A percentile compares a stretch with the other conserved stretches of the same genome.
These are phyloP conservation scores for Colletotrichum tamarilloi DNA, from an alignment of 2,329 filamentous ascomycete species.

Conservation along the genomic window DNA sequence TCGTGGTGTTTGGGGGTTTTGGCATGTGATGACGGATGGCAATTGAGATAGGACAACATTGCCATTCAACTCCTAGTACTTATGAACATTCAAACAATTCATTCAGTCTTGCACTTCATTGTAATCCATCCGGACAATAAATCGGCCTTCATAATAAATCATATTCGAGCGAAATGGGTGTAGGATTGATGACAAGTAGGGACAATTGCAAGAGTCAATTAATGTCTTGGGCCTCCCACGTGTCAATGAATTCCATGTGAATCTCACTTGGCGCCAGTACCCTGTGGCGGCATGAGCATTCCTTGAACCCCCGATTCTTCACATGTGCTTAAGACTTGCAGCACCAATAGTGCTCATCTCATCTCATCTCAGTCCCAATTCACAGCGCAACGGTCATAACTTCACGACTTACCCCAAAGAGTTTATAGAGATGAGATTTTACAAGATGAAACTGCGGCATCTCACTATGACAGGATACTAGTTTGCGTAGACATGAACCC, in stretches of 20 bases:
- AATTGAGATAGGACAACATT: constrained; percentile 14
- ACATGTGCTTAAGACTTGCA: background rate
- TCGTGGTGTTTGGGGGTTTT: constrained; percentile 13
- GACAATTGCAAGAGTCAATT: background rate
- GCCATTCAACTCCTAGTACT: background rate
- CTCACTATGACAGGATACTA: background rate
- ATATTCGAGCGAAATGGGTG: background rate
- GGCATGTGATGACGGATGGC: constrained; percentile 32
- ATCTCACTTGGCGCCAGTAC: constrained; percentile 7
- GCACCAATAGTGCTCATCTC: background rate
- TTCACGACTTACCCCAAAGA: background rate
- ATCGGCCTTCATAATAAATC: background rate
- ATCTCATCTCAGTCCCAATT: background rate
- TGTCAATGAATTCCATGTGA: constrained; percentile 29
- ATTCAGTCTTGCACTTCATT: background rate
- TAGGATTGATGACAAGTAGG: background rate
- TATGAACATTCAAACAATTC: background rate
- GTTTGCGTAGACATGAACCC: background rate
- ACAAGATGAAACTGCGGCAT: background rate
- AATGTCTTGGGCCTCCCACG: constrained; percentile 18
- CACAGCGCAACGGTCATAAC: background rate
- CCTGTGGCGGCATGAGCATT: background rate
- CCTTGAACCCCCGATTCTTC: background rate
- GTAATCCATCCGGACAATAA: background rate
- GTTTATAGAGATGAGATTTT: background rate